Conservation (phyloP, 805 yeast genomes). For the Zygoascus bituminiphila region DNA sequence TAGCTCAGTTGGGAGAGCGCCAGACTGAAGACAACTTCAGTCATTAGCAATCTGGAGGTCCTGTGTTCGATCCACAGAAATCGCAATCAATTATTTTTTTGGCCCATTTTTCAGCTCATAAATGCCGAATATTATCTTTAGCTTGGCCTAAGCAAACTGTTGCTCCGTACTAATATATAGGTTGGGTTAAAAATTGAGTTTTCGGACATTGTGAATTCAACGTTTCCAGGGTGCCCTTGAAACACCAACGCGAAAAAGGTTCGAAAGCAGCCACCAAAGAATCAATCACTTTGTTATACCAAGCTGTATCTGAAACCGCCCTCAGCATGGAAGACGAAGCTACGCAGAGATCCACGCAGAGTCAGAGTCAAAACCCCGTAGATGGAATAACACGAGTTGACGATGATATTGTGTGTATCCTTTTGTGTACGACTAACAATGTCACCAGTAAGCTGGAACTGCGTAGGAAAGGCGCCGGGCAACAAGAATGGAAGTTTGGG, state of each 20-base stretch:
- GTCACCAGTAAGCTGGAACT: conserved; percentile 2
- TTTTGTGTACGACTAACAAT: conserved; percentile 9
- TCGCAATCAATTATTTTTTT: conserved; percentile 25
- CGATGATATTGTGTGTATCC: conserved; percentile 14
- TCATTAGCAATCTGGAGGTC: conserved; percentile 59
- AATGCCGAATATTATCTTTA: background rate
- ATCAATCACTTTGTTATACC: background rate
- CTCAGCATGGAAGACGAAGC: conserved; percentile 8
- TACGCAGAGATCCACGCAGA: conserved; percentile 11
- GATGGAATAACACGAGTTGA: background rate
- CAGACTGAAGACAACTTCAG: conserved; percentile 37
- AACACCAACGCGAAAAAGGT: background rate
- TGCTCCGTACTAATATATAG: background rate
- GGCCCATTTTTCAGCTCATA: background rate
- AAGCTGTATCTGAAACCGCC: background rate
- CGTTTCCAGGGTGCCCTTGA: background rate
- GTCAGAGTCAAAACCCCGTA: background rate
- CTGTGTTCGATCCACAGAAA: conserved; percentile 78
- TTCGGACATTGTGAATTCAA: too few species aligned
- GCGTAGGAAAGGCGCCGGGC: conserved; percentile 4
- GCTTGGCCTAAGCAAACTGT: background rate
- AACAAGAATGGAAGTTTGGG: conserved; percentile 58
- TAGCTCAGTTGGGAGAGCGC: conserved; percentile 46
- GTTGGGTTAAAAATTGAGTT: too few species aligned
- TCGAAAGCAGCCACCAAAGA: background rate